Conservation (phyloP, 2,329 filamentous ascomycete genomes). For the Aureobasidium uvarum region DNA sequence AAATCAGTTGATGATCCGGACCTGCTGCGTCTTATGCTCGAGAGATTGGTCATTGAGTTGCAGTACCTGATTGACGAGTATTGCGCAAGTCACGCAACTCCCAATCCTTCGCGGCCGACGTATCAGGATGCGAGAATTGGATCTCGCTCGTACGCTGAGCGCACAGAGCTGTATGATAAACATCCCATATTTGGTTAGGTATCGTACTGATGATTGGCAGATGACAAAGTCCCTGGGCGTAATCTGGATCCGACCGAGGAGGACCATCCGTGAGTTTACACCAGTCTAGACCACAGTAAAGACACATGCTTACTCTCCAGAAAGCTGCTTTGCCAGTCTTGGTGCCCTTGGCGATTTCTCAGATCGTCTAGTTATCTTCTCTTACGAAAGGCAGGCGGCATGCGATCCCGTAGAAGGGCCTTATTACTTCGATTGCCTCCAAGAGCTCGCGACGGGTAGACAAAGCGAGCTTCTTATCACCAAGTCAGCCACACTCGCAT, state of each 20-base stretch:
- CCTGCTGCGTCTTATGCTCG: conserved; percentile 47
- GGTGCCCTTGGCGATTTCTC: conserved; percentile 63
- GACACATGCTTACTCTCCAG: conserved; percentile 16
- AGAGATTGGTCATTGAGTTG: conserved; percentile 61
- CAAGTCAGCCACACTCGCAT: conserved; percentile 58
- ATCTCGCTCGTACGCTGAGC: conserved; percentile 38
- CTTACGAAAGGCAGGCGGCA: conserved; percentile 59
- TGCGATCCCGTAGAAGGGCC: conserved; percentile 56
- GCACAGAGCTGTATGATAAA: conserved; percentile 38
- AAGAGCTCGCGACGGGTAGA: conserved; percentile 57
- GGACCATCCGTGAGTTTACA: conserved; percentile 40
- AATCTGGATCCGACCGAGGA: conserved; percentile 31
- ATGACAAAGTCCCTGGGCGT: conserved; percentile 21
- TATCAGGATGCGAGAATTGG: conserved; percentile 37
- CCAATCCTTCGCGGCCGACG: conserved; percentile 34
- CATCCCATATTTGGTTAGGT: conserved; percentile 18
- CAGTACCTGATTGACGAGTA: conserved; percentile 50
- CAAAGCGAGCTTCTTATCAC: conserved; percentile 57
- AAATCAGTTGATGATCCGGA: conserved; percentile 31
- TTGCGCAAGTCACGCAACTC: conserved; percentile 26
- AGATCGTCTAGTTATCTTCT: conserved; percentile 60
- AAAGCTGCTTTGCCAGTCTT: conserved; percentile 59
- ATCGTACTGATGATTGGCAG: not conserved
- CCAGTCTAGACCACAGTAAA: not conserved
- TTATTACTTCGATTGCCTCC: conserved; percentile 66